Base-by-base conservation (phyloP, 371 early-diverging fungal genomes). In the Rhizopus stolonifer region DNA sequence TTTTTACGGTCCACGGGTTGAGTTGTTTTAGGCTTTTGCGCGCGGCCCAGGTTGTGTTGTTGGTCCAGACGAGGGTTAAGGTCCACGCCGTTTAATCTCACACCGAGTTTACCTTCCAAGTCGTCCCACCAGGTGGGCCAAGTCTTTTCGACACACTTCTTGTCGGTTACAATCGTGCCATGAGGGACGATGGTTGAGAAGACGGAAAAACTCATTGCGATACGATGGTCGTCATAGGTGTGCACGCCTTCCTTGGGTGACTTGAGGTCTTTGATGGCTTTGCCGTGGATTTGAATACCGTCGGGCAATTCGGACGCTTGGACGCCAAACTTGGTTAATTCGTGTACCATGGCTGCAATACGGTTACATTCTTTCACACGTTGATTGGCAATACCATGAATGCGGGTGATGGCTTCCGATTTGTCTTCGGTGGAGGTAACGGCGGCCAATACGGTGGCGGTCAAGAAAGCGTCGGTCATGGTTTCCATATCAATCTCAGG, bases 101-200 rank as follows among this genome's bases (percentile, higher is more conserved):
- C 91, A 15, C 88, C 88, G 25, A 96, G 73, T 25, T 81, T 83
- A 56, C 79, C 72, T 49, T 89, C 89, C 7, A 98, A 77, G 31
- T 86, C 88, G 57, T 95, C 96, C 97, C 97, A 98, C 97, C 97
- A 98, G 15, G 79, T 83, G 9, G 98, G 98, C 95, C 95, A 96
- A 0, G 98, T 97, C 82, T 98, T 98, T 65, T 94, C 98, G 6
- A 96, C 96, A 63, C 98, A 98, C 60, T 91, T 87, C 70, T 93
- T 93, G 64, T 96, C 96, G 39, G 82, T 85, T 39, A 96, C 83
- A 54, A 89, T 81, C 0, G 90, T 82, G 17, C 87, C 91, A 6
- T 75, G 74, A 9, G 88, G 86, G 14, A 92, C 82, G 21, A 85
- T 88, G 17, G 85, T 86, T 5, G 89, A 86, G 31, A 98, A 72